Conservation (phyloP, 2,329 filamentous ascomycete species). For the Cercospora brassicicola region DNA sequence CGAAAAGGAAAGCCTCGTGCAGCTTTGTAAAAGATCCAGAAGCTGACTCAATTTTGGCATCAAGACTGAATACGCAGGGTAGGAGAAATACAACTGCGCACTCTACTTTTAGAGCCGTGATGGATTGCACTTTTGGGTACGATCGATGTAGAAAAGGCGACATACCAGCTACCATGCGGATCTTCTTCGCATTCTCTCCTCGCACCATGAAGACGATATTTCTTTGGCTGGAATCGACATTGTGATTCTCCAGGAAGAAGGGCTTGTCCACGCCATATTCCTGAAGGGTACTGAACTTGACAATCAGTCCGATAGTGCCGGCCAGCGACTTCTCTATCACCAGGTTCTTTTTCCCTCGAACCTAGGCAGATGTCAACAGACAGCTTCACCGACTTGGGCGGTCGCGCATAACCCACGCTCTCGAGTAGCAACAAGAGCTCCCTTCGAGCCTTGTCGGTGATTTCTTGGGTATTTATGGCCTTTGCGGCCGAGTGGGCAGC, state of each 20-base stretch:
- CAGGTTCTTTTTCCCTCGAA: conserved; percentile 97
- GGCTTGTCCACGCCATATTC: conserved; percentile 98
- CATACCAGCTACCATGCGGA: conserved; percentile 82
- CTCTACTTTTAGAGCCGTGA: conserved; percentile 61
- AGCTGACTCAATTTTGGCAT: conserved; percentile 36
- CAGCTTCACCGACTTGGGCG: conserved; percentile 19
- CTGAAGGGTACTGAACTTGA: conserved; percentile 92
- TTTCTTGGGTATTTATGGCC: conserved; percentile 69
- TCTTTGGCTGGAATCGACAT: conserved; percentile 88
- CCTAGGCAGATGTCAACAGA: conserved; percentile 54
- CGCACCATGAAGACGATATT: conserved; percentile 93
- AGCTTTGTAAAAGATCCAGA: conserved; percentile 29
- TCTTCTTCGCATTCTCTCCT: conserved; percentile 82
- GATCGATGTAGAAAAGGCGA: conserved; percentile 22
- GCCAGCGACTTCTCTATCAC: conserved; percentile 89
- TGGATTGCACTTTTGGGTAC: conserved; percentile 15
- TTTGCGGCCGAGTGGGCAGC: conserved; percentile 57
- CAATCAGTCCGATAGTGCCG: conserved; percentile 83
- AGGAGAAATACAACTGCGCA: conserved; percentile 51
- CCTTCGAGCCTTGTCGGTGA: conserved; percentile 79
- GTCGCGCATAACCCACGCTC: conserved; percentile 69
- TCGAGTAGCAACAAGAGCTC: conserved; percentile 89
- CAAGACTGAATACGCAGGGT: conserved; percentile 55
- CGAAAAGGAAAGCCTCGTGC: conserved; percentile 26
- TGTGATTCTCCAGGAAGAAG: conserved; percentile 93